Conservation (phyloP, 805 yeast genomes). For the Hanseniaspora valbyensis region DNA sequence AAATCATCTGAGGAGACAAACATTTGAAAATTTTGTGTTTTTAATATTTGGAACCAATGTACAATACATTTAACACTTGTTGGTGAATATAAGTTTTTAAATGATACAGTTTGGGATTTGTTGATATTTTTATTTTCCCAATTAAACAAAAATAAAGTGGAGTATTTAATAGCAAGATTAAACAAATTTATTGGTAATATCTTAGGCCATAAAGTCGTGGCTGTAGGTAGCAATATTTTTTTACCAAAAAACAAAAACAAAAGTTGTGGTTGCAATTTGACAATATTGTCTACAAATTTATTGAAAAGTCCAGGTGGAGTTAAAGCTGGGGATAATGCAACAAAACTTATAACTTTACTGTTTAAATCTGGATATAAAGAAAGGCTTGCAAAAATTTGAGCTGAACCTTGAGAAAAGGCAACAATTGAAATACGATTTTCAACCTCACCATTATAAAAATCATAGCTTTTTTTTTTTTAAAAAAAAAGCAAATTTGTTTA, state of each 20-base stretch:
- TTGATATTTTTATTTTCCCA: conserved; percentile 72
- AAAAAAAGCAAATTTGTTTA: too few relatives aligned
- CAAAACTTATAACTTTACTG: conserved; percentile 41
- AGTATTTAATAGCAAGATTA: conserved; percentile 49
- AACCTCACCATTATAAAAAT: conserved; percentile 18
- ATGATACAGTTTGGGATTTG: conserved; percentile 63
- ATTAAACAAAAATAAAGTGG: conserved; percentile 58
- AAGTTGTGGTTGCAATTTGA: conserved; percentile 64
- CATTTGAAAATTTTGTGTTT: conserved; percentile 72
- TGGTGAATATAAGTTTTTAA: conserved; percentile 79
- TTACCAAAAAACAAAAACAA: conserved; percentile 64
- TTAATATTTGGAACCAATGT: conserved; percentile 92
- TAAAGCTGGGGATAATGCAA: conserved; percentile 90
- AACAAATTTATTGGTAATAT: conserved; percentile 27
- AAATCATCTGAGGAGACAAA: conserved; percentile 31
- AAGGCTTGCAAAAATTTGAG: conserved; percentile 80
- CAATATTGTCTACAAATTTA: conserved; percentile 59
- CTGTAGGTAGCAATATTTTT: conserved; percentile 62
- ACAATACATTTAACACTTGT: conserved; percentile 86
- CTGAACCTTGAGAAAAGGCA: conserved; percentile 90
- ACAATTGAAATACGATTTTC: conserved; percentile 46
- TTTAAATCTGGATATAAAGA: conserved; percentile 56
- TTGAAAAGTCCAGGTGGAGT: conserved; percentile 79
- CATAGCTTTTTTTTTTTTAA: too few relatives aligned
- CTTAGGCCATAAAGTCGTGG: conserved; percentile 60